Base-by-base conservation (phyloP, 352 stramenopile genomes). In the Phytophthora agathidicida region DNA sequence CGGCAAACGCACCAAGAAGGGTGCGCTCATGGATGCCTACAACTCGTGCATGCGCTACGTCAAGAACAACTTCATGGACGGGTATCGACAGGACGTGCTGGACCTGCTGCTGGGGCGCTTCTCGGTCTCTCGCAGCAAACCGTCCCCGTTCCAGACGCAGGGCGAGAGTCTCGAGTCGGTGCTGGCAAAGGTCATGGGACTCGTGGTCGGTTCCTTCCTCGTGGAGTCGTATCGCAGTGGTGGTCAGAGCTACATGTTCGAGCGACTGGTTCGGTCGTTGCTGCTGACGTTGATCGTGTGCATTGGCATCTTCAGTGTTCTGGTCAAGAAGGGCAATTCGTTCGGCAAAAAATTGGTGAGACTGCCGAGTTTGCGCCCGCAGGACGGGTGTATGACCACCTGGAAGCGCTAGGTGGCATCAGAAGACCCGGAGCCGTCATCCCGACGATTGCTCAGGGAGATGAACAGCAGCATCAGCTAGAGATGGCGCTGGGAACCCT, bases 51-150 rank as follows among this genome's bases (percentile, higher is more conserved):
- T 96, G 61, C 80, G 96, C 24, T 99, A 98, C 74, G 93, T 98
- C 69, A 77, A 96, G 4, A 98, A 98, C 75, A 98, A 98, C 62
- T 98, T 99, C 71, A 71, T 90, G 48, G 96, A 99, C 74, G 93
- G 89, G 3, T 77, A 96, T 60, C 88, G 83, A 32, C 95, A 99
- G 75, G 96, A 99, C 68, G 91, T 93, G 36, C 86, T 98, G 47
- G 93, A 99, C 43, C 69, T 99, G 27, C 58, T 98, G 33, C 73
- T 97, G 9, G 82, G 82, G 7, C 77, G 83, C 39, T 89, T 78
- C 60, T 41, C 65, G 0, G 65, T 80, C 11, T 81, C 62, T 35
- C 74, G 77, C 32, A 81, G 61, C 62, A 87, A 86, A 31, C 60
- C 66, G 22, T 86, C 80, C 30, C 72, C 79, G 31, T 84, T 91